Evolutionary conservation across 2,329 filamentous ascomycete genomes (phyloP), one percentile per base, ranked within the genome.

Genomic region (Clarireedia sp.): DNA sequence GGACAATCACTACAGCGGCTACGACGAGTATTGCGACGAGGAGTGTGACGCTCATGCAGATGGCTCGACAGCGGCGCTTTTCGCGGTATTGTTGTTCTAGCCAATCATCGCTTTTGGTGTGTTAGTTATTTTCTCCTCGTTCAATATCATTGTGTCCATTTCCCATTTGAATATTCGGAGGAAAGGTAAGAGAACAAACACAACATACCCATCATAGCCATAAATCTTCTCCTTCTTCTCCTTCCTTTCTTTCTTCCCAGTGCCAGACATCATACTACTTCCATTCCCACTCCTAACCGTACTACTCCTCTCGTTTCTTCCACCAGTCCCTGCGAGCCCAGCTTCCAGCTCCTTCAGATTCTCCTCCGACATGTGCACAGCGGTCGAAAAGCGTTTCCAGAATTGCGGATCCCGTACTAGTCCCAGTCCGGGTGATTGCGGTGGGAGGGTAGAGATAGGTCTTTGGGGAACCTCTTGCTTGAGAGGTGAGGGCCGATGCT

Each of bases 311-410:
- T n/a, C 21, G 0, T 5, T 26, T 19, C 16, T 10, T 14, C 16
- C 38, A 10, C 16, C 17, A 57, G 57, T 63, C 40, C 53, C 58
- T 21, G 26, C 57, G 43, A 56, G 56, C 21, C 51, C 61, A 10
- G 44, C 58, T 52, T 63, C 64, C n/a, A 59, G 26, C 40, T 66
- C 65, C 48, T 51, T 55, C 26, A 54, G n/a, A 2, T 47, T 54
- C 3, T 60, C 62, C 45, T 68, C 64, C 8, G 62, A 59, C 45
- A 56, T 53, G 44, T 69, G 67, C 2, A 68, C 62, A 2, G 68
- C 67, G 21, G 59, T 59, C 7, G 64, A 66, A 54, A 70, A 70
- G 12, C 66, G 56, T 54, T 68, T 68, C 67, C 67, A 70, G 52
- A 69, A 69, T 40, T 60, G 49, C 1, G 68, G 66, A 58, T 69